Evolutionary conservation across 495 filamentous ascomycete species (phyloP).

Genomic region (Penicillium fimorum): DNA sequence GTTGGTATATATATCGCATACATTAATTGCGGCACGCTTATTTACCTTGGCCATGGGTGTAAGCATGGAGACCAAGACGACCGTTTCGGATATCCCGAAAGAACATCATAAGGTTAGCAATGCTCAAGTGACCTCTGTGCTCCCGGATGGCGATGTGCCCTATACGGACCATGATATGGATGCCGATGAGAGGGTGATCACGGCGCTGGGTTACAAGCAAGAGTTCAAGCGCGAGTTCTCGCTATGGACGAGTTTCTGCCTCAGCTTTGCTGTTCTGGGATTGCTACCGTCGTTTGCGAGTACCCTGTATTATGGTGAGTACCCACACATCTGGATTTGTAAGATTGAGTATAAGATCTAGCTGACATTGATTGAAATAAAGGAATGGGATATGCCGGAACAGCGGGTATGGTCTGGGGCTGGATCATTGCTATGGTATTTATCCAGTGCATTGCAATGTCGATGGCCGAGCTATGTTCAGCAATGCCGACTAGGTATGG

Average conservation of each 20-base stretch:
- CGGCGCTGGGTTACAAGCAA: constrained; percentile 72
- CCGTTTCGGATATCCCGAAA: constrained; percentile 21
- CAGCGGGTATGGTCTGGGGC: constrained; percentile 80
- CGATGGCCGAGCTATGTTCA: constrained; percentile 66
- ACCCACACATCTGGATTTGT: neutral
- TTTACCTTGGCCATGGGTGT: neutral
- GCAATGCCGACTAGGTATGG: constrained; percentile 63
- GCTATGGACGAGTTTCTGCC: constrained; percentile 80
- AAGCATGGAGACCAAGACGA: constrained; percentile 16
- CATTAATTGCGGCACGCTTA: neutral
- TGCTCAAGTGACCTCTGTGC: constrained; percentile 65
- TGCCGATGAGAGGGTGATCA: constrained; percentile 67
- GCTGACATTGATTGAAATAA: constrained; percentile 13
- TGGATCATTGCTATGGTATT: constrained; percentile 76
- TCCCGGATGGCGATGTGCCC: constrained; percentile 64
- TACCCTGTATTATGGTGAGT: constrained; percentile 66
- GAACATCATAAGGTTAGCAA: constrained; percentile 39
- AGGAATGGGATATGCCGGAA: constrained; percentile 78
- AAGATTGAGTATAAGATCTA: neutral
- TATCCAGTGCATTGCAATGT: constrained; percentile 69
- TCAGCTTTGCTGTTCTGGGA: constrained; percentile 74
- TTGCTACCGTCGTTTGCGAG: constrained; percentile 72
- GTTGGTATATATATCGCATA: constrained; percentile 1
- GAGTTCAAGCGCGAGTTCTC: constrained; percentile 82
- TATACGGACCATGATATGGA: constrained; percentile 50